Evolutionary conservation across 1,139 yeast genomes (phyloP), one percentile per base, ranked within the genome.

Genomic region (Pichia terricola): DNA sequence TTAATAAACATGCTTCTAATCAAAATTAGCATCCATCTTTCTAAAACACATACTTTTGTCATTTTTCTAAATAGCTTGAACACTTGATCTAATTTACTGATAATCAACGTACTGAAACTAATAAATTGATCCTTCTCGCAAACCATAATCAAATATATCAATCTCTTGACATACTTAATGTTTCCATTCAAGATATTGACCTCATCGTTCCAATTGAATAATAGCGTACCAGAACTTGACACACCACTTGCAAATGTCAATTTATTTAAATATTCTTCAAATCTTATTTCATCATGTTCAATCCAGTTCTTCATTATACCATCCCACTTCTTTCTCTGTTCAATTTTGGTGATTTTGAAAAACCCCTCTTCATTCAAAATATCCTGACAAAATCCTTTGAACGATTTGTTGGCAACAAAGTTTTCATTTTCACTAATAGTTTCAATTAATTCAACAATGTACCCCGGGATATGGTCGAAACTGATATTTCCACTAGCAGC

Each of bases 201-300:
- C 22, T 82, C 77, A 49, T 86, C 95, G 50, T 79, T 79, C 89
- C 94, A 84, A 37, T 75, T 78, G 61, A 85, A 84, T 28, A 83
- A 67, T 9, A 77, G 69, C 0, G 81, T 67, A 22, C 53, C 43
- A 5, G 80, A 66, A 37, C 46, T 50, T 11, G 44, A 46, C 1
- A 79, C 64, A 30, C 72, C 70, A n/a, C 37, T 46, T 7, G 46
- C 40, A n/a, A 48, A 28, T n/a, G 41, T 69, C 65, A 7, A 78
- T 69, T 1, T 78, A 62, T n/a, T 81, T 66, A 25, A 66, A 45
- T 78, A 65, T 28, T 85, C 95, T 4, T 60, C 58, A 41, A 83
- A 59, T 43, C 74, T 76, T 7, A 79, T 89, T 40, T 73, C 73
- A 45, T 82, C 89, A 34, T 63, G 64, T 2, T 62, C 57, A 5